phyloP scores from a whole-genome alignment of 345 rosid genomes.

The Nasturtium officinale region DNA sequence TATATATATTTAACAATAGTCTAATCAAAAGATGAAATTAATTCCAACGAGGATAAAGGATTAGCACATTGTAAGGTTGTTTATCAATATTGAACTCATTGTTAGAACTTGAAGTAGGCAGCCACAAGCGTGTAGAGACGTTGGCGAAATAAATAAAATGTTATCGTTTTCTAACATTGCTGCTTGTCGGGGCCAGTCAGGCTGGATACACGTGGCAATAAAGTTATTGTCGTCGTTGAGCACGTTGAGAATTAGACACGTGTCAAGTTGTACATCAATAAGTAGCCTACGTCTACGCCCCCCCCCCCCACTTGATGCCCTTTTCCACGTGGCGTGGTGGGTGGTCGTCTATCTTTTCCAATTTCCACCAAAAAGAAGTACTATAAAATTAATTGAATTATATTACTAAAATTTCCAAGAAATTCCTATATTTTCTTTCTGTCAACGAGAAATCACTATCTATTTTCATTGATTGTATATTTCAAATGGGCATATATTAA shows the following conservation, averaged over 20 bases:
- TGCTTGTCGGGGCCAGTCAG: constrained; percentile 36
- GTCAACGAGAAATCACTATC: constrained; percentile 32
- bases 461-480: background rate
- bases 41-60: background rate
- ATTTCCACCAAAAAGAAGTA: background rate
- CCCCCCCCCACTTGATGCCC: constrained; percentile 35
- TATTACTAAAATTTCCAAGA: background rate
- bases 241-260: constrained; percentile 42
- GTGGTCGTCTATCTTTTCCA: constrained; percentile 37
- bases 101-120: background rate
- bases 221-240: constrained; percentile 34
- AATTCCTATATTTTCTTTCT: background rate
- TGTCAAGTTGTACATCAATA: constrained; percentile 29
- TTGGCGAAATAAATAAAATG: background rate
- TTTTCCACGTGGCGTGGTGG: constrained; percentile 45
- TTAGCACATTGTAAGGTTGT: background rate
- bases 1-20: background rate
- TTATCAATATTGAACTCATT: background rate
- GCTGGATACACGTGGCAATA: constrained; percentile 48
- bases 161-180: background rate
- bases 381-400: background rate
- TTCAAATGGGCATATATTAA: constrained; percentile 27
- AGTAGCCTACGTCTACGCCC: constrained; percentile 42
- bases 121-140: constrained; percentile 1
- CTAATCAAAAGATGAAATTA: background rate